Conservation (phyloP, 2,329 filamentous ascomycete species). For the Colletotrichum gloeosporioides region DNA sequence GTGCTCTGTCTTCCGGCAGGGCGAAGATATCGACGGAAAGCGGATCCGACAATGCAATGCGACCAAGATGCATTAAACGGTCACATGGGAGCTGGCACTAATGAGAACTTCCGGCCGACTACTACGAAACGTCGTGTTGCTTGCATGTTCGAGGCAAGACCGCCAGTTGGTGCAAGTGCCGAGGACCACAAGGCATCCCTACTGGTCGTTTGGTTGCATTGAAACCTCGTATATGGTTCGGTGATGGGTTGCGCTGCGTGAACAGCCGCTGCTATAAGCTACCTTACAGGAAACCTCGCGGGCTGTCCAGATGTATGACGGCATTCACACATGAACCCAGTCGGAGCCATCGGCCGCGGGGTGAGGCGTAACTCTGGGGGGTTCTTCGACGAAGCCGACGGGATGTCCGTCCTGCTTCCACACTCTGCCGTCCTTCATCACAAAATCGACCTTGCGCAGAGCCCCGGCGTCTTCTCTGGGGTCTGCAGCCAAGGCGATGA, state of each 20-base stretch:
- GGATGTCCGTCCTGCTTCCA: slow-evolving; percentile 45
- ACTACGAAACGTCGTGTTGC: neutral
- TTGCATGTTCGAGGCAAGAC: neutral
- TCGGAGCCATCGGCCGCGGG: slow-evolving; percentile 8
- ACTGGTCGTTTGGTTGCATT: neutral
- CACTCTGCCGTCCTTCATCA: slow-evolving; percentile 62
- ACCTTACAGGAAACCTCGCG: neutral
- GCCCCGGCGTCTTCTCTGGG: slow-evolving; percentile 43
- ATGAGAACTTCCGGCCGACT: neutral
- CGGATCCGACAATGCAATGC: neutral
- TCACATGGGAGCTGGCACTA: too few species aligned
- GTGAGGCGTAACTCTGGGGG: neutral
- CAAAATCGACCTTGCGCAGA: slow-evolving; percentile 54
- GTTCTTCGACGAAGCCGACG: slow-evolving; percentile 3
- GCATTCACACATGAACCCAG: slow-evolving; percentile 17
- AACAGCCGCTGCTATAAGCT: neutral
- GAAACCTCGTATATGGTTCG: neutral
- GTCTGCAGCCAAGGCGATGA: slow-evolving; percentile 53
- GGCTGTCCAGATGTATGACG: neutral
- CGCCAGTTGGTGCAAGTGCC: neutral
- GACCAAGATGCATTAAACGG: neutral
- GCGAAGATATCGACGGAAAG: neutral
- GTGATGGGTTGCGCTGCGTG: neutral
- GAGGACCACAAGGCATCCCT: neutral
- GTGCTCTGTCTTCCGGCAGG: neutral